Evolutionary conservation across 2,329 filamentous ascomycete genomes (phyloP), one percentile per base, ranked within the genome.

Genomic region (Blastomyces emzantsi): DNA sequence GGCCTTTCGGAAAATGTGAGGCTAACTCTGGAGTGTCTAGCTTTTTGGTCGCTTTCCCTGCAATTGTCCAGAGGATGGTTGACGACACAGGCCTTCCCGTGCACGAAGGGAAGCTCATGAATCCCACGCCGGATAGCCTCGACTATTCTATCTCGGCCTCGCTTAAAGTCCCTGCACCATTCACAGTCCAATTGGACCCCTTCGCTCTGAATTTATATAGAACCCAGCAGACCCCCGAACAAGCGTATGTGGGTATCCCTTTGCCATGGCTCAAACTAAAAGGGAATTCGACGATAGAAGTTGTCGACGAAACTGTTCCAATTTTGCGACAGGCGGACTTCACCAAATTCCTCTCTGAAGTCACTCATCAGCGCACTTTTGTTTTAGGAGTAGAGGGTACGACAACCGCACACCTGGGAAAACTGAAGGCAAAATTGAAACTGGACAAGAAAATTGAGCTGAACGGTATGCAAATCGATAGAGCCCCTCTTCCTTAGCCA

Each of bases 381-480:
- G 71, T 71, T 1, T n/a, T 82, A 1, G 78, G 77, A 0, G 69
- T 77, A 0, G 71, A 73, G 5, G 79, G 76, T 0, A 70, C 72
- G 1, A 69, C 79, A 0, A 69, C 69, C 1, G 73, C 79, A 25
- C 73, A 75, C 61, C 70, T 82, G 0, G 78, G 79, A 0, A 71
- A 72, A 3, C 70, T 82, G 8, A 72, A 76, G 55, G 75, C 76
- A 56, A 64, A 67, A 0, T 70, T 78, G 1, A 71, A 67, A 6
- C 67, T 82, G 36, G 71, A 80, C 9, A 81, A 80, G 69, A 77
- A 75, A 0, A 70, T 81, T 22, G 65, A 72, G n/a, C 67, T 80
- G 2, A 64, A 69, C 1, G 74, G 76, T 51, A 64, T n/a, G 51
- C 30, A 17, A 39, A 15, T 41, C 45, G 30, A 15, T 45, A 22